Evolutionary conservation across 2,329 filamentous ascomycete species (phyloP), one percentile per base, ranked within the genome.

Genomic region (Aspergillus ruber): DNA sequence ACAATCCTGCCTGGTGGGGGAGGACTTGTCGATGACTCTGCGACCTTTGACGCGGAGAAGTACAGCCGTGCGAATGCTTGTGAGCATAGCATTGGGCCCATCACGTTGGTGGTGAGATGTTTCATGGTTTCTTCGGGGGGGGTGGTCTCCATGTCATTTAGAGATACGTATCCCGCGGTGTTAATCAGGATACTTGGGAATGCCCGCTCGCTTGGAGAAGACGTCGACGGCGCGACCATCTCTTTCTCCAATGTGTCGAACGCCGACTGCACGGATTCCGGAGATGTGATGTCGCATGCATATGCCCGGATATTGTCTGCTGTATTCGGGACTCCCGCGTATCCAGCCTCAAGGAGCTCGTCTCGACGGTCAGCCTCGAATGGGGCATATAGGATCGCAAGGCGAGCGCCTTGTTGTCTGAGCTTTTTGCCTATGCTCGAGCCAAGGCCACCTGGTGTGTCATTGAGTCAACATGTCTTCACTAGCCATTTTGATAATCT

Each of bases 281-380:
- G 59, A 1, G 70, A 70, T 1, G 74, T 74, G 49, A 78, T 71
- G 53, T 79, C 75, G 61, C 74, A 76, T 59, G 67, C 63, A 33
- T 69, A 67, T 3, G 64, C 59, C 43, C 53, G 56, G 46, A 70
- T 64, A 6, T 57, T 52, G 9, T 64, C 53, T 4, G 46, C 47
- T 5, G 55, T 21, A 6, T 49, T 47, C 7, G 36, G 17, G 3
- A 21, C 36, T 9, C 17, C 36, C 29, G 63, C 63, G 54, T 72
- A 75, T 3, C 64, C 56, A 1, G 60, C 44, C 12, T 63, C 56
- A 15, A 76, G 60, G 0, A 68, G 62, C 33, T 68, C 55, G 18
- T 68, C 57, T 15, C 66, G 65, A 7, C 63, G 62, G 27, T 59
- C 46, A 1, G 68, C 64, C 54, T 76, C 73, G 50, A 74, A 75